Conservation (phyloP, 1,284 basidiomycete genomes). For the Ganoderma meredithae region DNA sequence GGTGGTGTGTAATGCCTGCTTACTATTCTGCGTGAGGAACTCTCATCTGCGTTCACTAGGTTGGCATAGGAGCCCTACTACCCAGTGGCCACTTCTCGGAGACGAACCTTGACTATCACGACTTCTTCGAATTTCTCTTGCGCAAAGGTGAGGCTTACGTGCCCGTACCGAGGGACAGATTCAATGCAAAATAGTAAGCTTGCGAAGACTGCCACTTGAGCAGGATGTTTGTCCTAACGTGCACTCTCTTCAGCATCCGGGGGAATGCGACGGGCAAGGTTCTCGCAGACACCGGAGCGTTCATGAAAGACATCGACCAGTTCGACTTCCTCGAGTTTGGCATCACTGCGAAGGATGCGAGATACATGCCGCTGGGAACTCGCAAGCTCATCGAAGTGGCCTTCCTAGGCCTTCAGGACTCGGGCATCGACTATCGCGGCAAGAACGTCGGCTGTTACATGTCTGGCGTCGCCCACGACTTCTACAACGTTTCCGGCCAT, state of each 20-base stretch:
- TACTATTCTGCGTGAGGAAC: neutral
- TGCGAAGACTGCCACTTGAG: neutral
- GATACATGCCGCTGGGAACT: constrained; percentile 44
- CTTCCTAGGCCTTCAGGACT: constrained; percentile 48
- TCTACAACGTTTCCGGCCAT: constrained; percentile 24
- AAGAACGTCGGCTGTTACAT: constrained; percentile 48
- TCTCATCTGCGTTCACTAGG: neutral
- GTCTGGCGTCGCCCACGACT: constrained; percentile 36
- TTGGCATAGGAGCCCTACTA: neutral
- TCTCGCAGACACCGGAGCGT: constrained; percentile 38
- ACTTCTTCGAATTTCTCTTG: neutral
- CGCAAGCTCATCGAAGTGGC: constrained; percentile 48
- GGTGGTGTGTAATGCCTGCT: neutral
- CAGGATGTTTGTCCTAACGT: neutral
- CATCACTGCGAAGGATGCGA: constrained; percentile 47
- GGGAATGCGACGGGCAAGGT: neutral
- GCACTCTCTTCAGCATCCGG: neutral
- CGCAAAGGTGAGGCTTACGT: neutral
- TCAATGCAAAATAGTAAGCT: neutral
- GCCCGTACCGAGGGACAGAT: neutral
- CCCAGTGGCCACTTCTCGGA: neutral
- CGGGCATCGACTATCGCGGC: constrained; percentile 50
- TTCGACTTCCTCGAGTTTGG: constrained; percentile 53
- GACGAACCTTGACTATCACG: neutral
- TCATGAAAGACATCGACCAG: constrained; percentile 46